Evolutionary conservation across 1,139 yeast species (phyloP), one percentile per base, ranked within the genome.

Genomic region (Taiozyma sp.): DNA sequence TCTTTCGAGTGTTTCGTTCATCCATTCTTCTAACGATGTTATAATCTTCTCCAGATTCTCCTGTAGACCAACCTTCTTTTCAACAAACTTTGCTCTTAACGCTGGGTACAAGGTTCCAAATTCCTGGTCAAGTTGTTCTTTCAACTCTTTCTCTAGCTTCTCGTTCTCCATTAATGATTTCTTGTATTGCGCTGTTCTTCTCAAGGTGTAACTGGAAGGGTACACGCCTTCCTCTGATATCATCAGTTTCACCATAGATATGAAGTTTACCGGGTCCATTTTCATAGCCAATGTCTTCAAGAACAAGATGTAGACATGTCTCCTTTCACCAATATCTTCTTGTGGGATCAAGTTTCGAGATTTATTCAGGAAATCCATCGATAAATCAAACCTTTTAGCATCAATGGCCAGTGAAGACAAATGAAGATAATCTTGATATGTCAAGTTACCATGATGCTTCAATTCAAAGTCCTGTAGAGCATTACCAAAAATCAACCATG

Each of bases 401-500:
- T 50, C 48, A 13, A 48, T 46, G 12, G 52, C 48, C 7, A 50
- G 24, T 2, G 51, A 34, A 2, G 60, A 50, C 12, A 60, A 43
- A 23, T 48, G 47, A 16, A 49, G 46, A 36, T 54, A 58, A 29
- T 54, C 47, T 24, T 27, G 16, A 14, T 38, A 32, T 24, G 47
- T 29, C 29, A 60, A 13, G 13, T 30, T 42, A 1, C 40, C 42
- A 4, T 43, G n/a, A 43, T 55, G 32, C 16, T 46, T 47, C 4
- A 46, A 4, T 8, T 52, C 46, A 42, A 59, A 61, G 12, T 52
- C 44, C 14, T 48, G 41, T 16, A 51, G 23, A 36, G 46, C 29
- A 22, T 44, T 46, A 22, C 28, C 24, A 3, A 40, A 32, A 12
- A 28, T 43, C 24, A 38, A 29, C 19, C 43, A 14, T 16, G 36